A percentile compares a stretch with the other conserved stretches of the same genome.
Conservation (phyloP, 148 eudicot genomes). For the Silene uniflora region DNA sequence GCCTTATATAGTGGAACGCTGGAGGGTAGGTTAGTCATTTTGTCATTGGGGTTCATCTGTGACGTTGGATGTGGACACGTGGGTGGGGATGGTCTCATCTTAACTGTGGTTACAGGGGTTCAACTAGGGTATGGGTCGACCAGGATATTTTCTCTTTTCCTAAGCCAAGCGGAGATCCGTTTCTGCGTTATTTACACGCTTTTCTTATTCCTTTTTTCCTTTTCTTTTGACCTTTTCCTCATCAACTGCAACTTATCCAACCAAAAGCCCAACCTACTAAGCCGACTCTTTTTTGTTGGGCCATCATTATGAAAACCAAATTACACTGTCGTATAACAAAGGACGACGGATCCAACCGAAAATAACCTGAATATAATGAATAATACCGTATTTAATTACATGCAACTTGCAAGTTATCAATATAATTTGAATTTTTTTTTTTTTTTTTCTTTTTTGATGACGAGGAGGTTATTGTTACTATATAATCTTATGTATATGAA, state of each 20-base stretch:
- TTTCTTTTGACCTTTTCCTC: neutral
- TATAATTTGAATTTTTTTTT: too few relatives aligned
- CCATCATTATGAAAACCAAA: too few relatives aligned
- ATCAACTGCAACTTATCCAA: too few relatives aligned
- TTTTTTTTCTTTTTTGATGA: too few relatives aligned
- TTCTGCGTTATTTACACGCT: slow-evolving; percentile 3
- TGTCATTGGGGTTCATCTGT: neutral
- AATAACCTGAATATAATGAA: too few relatives aligned
- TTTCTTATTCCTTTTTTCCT: neutral
- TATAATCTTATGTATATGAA: too few relatives aligned
- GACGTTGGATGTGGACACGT: neutral
- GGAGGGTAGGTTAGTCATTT: slow-evolving; percentile 2
- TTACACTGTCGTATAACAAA: too few relatives aligned
- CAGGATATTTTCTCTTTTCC: neutral
- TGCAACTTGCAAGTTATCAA: too few relatives aligned
- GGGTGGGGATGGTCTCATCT: neutral
- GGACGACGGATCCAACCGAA: too few relatives aligned
- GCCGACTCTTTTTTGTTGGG: too few relatives aligned
- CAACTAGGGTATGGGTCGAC: slow-evolving; percentile 7
- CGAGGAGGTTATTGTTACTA: too few relatives aligned
- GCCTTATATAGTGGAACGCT: neutral
- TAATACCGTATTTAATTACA: too few relatives aligned
- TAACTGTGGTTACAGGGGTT: neutral
- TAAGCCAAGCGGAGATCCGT: slow-evolving; percentile 7
- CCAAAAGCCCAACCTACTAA: neutral